phyloP scores from a whole-genome alignment of 306 rosid genomes.

The Fragaria nilgerrensis region DNA sequence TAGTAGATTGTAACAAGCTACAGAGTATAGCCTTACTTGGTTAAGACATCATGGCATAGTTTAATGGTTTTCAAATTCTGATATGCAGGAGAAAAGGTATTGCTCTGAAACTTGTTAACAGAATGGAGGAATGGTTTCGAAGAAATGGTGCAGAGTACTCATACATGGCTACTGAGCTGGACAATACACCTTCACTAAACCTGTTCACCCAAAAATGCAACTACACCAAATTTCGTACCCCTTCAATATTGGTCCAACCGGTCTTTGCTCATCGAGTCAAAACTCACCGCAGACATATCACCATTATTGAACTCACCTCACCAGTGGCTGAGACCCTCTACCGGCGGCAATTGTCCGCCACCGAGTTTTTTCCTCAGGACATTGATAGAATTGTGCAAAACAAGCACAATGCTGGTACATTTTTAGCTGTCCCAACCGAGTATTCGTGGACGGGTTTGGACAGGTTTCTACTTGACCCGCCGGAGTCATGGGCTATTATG shows the following conservation, averaged over 20 bases:
- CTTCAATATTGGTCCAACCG: constrained; percentile 72
- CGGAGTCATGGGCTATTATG: constrained; percentile 62
- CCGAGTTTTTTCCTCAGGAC: constrained; percentile 75
- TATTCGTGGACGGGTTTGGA: constrained; percentile 49
- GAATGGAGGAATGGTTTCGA: constrained; percentile 70
- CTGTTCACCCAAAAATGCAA: constrained; percentile 71
- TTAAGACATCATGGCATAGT: neutral
- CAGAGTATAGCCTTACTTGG: neutral
- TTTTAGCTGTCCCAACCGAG: constrained; percentile 54
- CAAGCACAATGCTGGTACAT: constrained; percentile 61
- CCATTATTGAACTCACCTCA: constrained; percentile 40
- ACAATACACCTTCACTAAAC: constrained; percentile 63
- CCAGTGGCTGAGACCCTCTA: constrained; percentile 53
- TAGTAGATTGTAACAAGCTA: neutral
- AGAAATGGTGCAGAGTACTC: constrained; percentile 70
- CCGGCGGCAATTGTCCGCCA: constrained; percentile 53
- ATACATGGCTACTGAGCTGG: constrained; percentile 69
- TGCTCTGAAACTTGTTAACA: constrained; percentile 50
- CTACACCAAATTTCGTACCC: constrained; percentile 67
- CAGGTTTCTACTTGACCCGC: constrained; percentile 41
- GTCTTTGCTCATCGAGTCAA: constrained; percentile 54
- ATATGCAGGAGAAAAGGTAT: constrained; percentile 65
- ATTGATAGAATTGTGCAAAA: constrained; percentile 59
- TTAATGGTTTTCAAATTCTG: neutral
- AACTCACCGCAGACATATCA: constrained; percentile 29